Conservation (phyloP, 305 asterid genomes). For the Ajuga reptans region DNA sequence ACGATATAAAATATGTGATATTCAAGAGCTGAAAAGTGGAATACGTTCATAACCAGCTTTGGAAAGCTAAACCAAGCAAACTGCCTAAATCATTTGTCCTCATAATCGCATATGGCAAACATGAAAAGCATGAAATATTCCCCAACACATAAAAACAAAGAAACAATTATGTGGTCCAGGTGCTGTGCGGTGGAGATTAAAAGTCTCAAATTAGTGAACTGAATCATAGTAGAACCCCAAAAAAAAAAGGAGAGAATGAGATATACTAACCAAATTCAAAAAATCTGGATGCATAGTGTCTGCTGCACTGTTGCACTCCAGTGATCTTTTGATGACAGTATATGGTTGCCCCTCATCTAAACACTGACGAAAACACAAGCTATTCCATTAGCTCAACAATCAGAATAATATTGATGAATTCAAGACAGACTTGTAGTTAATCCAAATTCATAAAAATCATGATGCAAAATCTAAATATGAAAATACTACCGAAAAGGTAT, state of each 20-base stretch:
- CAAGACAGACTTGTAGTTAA: background rate
- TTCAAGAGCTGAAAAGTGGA: too few species aligned
- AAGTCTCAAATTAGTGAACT: background rate
- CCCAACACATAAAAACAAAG: background rate
- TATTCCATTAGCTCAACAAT: constrained; percentile 13
- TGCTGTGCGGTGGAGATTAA: background rate
- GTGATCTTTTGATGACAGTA: constrained; percentile 62
- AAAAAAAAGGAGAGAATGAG: too few species aligned
- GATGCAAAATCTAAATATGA: background rate
- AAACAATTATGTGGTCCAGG: background rate
- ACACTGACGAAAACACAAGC: constrained; percentile 37
- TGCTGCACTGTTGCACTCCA: constrained; percentile 31
- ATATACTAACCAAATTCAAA: constrained; percentile 60
- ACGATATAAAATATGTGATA: too few species aligned
- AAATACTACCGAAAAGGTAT: background rate
- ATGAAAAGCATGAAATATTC: background rate
- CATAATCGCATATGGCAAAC: background rate
- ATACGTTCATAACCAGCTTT: too few species aligned
- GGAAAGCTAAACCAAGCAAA: constrained; percentile 6
- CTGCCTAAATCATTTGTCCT: background rate
- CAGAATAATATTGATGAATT: background rate
- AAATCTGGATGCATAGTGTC: constrained; percentile 30
- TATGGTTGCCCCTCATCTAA: constrained; percentile 94
- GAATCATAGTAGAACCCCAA: constrained; percentile 3
- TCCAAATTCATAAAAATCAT: background rate